Conservation (phyloP, 2,329 filamentous ascomycete genomes). For the Venturia asperata region DNA sequence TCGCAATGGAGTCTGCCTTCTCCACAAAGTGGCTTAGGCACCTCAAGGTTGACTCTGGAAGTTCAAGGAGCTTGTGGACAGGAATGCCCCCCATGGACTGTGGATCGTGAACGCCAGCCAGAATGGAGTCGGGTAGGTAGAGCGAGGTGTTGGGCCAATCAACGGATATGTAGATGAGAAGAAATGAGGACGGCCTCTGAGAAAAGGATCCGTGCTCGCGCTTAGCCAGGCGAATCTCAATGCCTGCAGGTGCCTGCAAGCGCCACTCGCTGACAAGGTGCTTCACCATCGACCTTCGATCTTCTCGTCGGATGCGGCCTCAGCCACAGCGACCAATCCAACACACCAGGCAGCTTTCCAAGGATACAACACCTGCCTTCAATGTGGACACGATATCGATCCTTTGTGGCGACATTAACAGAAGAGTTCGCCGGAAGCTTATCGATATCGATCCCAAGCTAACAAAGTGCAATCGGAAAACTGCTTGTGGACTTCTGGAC, state of each 20-base stretch:
- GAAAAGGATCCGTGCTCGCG: background rate
- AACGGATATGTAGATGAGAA: background rate
- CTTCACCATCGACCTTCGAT: background rate
- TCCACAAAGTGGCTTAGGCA: background rate
- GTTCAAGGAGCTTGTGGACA: no score
- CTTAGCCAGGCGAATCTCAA: background rate
- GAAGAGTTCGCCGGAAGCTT: no score
- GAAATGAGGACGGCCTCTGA: background rate
- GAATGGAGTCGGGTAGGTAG: background rate
- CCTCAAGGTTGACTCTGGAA: background rate
- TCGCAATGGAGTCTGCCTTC: background rate
- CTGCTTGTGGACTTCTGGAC: no score
- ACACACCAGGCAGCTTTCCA: background rate
- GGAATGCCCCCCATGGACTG: background rate
- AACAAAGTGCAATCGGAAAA: no score
- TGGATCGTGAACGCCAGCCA: background rate
- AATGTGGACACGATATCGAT: background rate
- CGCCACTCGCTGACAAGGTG: background rate
- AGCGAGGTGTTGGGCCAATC: background rate
- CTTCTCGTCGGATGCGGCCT: background rate
- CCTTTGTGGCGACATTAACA: no score
- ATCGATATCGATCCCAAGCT: no score
- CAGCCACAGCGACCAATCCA: background rate
- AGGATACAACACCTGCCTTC: slow-evolving; percentile 2
- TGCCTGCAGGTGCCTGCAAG: background rate